Base-by-base conservation (phyloP, 2,329 filamentous ascomycete genomes). In the Xylaria sp. region DNA sequence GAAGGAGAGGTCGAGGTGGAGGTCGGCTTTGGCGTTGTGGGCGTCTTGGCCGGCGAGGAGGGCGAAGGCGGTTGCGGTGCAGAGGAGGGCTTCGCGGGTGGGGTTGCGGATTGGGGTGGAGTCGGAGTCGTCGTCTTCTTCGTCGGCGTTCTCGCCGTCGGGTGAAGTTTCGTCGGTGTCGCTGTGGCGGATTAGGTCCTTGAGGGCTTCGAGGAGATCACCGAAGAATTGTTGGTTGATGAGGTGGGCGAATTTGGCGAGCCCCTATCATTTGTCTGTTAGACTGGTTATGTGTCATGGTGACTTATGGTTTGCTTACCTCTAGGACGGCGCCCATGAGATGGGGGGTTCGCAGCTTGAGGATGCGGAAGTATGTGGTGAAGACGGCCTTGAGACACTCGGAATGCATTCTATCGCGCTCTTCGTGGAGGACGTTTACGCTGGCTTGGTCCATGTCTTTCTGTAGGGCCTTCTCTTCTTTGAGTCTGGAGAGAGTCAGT, bases 171-270 rank as follows among this genome's bases (percentile, higher is more conserved):
- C 79, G 13, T 81, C 78, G 0, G 81, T 79, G 69, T 88, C 83
- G 55, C 89, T 88, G 66, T 92, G 85, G 3, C 85, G 84, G 68
- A 97, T 93, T 50, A 99, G 83, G 65, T 99, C 94, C 74, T 96
- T 95, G 46, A 99, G 80, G 0, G 92, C 93, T 75, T 97, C 94
- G 9, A 99, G 83, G 35, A 99, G 81, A 71, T 99, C 94, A 34
- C 93, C 94, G 69, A 99, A 99, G 79, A 99, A 97, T 72, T 99
- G 91, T 71, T 99, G 92, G 77, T 99, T 99, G 80, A 99, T 99
- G 61, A 99, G 82, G 72, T 97, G 94, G 2, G 92, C 88, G 72
- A 96, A 99, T 71, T 92, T 92, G 54, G 93, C 92, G 19, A 99
- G 79, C 34, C 94, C 94, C 77, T 64, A 16, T 48, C 18, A 7